phyloP scores from a whole-genome alignment of 2,329 filamentous ascomycete species.

The Cercospora sp. region DNA sequence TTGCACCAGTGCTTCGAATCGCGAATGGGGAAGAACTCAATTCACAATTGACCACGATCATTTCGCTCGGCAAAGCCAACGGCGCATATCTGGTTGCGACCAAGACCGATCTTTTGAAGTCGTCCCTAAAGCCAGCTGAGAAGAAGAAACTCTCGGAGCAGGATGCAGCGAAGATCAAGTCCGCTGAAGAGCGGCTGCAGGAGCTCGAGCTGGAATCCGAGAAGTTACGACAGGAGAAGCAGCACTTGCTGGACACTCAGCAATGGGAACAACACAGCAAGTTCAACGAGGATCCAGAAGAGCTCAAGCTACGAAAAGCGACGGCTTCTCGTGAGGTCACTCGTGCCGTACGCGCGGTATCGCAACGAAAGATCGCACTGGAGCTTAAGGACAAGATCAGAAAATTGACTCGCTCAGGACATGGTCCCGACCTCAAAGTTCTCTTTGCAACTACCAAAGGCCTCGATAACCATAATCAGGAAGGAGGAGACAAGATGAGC shows the following conservation, averaged over 20 bases:
- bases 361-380: neutral
- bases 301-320: conserved; percentile 3
- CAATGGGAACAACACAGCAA: neutral
- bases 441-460: conserved; percentile 21
- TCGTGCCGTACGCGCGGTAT: too few species aligned
- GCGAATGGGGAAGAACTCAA: conserved; percentile 5
- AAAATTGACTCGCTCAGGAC: conserved; percentile 11
- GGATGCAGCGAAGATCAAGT: neutral
- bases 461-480: conserved; percentile 25
- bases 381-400: conserved; percentile 13
- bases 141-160: neutral
- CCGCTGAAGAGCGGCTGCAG: neutral
- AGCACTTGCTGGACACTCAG: neutral
- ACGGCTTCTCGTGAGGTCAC: neutral
- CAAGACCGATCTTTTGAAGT: conserved; percentile 3
- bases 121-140: neutral
- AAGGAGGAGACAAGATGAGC: conserved; percentile 12
- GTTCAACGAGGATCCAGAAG: neutral
- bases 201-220: neutral
- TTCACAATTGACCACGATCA: neutral
- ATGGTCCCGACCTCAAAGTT: conserved; percentile 22
- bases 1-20: conserved; percentile 17
- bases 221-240: neutral
- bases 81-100: conserved; percentile 1
- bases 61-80: conserved; percentile 19